These are phyloP conservation scores for Cochliopodium minus DNA, from an alignment of 208 protist species.

Conservation along the genomic window DNA sequence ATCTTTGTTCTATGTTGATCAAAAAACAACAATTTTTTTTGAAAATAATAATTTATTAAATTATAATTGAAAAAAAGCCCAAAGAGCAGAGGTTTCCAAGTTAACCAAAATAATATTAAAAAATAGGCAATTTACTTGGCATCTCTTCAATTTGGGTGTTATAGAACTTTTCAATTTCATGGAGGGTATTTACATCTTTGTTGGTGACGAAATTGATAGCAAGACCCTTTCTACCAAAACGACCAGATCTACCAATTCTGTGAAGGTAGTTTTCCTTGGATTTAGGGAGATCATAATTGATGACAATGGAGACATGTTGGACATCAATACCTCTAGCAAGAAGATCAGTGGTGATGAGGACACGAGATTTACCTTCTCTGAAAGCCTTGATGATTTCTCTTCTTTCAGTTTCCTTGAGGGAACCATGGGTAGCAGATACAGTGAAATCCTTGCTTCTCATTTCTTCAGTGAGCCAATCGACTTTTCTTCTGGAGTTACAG, in stretches of 20 bases:
- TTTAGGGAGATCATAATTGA: conserved; percentile 99
- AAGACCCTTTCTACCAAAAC: conserved; percentile 98
- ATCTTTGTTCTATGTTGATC: too few species aligned
- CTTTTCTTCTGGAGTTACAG: conserved; percentile 92
- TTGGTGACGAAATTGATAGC: conserved; percentile 98
- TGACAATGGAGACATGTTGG: conserved; percentile 98
- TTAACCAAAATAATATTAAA: too few species aligned
- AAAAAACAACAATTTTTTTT: too few species aligned
- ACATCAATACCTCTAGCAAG: conserved; percentile 98
- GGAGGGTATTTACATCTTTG: conserved; percentile 80
- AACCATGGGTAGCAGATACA: conserved; percentile 87
- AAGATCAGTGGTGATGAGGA: conserved; percentile 98
- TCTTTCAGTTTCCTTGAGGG: conserved; percentile 88
- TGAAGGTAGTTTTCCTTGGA: conserved; percentile 96
- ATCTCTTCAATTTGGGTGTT: conserved; percentile 96
- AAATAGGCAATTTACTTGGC: conserved; percentile 92
- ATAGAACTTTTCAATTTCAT: conserved; percentile 96
- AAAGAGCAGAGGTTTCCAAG: too few species aligned
- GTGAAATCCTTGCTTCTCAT: conserved; percentile 59
- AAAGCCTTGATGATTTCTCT: conserved; percentile 95
- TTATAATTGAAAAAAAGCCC: too few species aligned
- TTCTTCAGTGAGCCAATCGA: conserved; percentile 77
- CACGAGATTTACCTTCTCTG: conserved; percentile 72
- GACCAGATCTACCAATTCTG: conserved; percentile 94
- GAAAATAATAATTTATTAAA: too few species aligned